phyloP scores from a whole-genome alignment of 805 yeast genomes.

The Wickerhamiella sergipiensis region DNA sequence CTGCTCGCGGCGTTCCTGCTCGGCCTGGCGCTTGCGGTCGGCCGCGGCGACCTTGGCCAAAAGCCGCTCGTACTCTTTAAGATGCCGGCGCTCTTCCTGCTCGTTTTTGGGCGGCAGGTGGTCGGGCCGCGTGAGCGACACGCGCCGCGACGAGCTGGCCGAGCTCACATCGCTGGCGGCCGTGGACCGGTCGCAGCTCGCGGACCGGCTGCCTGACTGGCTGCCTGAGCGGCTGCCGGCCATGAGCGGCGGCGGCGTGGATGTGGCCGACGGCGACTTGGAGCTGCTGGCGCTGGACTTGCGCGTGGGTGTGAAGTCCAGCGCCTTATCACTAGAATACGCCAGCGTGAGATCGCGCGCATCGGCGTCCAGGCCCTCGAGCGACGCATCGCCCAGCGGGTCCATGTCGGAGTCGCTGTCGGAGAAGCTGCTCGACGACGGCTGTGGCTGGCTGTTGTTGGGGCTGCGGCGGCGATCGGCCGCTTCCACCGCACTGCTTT shows the following conservation, averaged over 20 bases:
- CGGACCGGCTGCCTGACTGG: background rate
- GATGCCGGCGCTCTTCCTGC: conserved; percentile 41
- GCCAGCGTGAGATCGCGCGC: conserved; percentile 25
- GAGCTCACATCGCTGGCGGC: background rate
- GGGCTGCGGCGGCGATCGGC: background rate
- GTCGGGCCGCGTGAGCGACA: conserved; percentile 44
- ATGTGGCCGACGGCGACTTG: background rate
- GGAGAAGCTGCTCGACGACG: conserved; percentile 4
- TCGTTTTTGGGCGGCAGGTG: conserved; percentile 53
- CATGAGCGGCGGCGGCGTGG: background rate
- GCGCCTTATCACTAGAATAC: conserved; percentile 4
- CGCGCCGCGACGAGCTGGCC: conserved; percentile 10
- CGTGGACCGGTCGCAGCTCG: background rate
- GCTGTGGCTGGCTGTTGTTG: background rate
- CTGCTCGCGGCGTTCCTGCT: conserved; percentile 14
- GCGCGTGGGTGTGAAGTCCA: background rate
- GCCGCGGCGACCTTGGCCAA: conserved; percentile 25
- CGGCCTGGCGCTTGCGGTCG: conserved; percentile 25
- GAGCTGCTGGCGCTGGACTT: background rate
- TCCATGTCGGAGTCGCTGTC: conserved; percentile 14
- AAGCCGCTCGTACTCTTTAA: conserved; percentile 36
- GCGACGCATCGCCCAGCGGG: conserved; percentile 10
- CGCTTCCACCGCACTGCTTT: background rate
- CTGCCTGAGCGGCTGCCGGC: too few species aligned
- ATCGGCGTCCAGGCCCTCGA: conserved; percentile 24